phyloP scores from a whole-genome alignment of 495 filamentous ascomycete genomes.

The Aspergillus steynii region DNA sequence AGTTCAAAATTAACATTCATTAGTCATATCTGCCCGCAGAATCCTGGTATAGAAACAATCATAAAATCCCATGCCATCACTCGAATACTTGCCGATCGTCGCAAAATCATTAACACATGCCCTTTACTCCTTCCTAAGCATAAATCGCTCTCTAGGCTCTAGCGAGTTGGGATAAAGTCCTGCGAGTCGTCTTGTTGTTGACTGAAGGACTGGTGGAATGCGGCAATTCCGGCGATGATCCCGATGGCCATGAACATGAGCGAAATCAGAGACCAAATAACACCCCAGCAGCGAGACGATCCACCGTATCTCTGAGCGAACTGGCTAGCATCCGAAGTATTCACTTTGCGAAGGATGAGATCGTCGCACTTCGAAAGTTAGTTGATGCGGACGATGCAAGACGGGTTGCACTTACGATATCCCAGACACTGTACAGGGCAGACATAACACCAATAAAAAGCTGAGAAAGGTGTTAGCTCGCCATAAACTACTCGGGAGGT shows the following conservation, averaged over 20 bases:
- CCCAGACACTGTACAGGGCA: constrained; percentile 76
- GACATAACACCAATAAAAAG: constrained; percentile 83
- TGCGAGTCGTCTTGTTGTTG: constrained; percentile 70
- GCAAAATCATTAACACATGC: background rate
- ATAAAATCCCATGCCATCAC: background rate
- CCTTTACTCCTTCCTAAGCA: background rate
- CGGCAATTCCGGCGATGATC: constrained; percentile 73
- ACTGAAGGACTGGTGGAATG: constrained; percentile 66
- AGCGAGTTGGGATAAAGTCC: constrained; percentile 59
- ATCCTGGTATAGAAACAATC: background rate
- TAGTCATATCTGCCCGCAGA: background rate
- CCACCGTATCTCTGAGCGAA: constrained; percentile 78
- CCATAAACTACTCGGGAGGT: background rate
- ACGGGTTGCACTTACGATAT: constrained; percentile 60
- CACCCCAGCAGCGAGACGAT: constrained; percentile 78
- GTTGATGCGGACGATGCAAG: background rate
- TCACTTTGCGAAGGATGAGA: constrained; percentile 80
- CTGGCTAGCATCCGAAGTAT: constrained; percentile 76
- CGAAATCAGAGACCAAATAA: constrained; percentile 74
- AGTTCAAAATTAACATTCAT: background rate
- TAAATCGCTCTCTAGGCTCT: background rate
- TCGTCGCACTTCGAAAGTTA: constrained; percentile 62
- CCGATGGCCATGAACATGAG: constrained; percentile 67
- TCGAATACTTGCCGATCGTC: background rate
- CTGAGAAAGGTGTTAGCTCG: constrained; percentile 15